Evolutionary conservation across 164 flowering plant species (phyloP).

Genomic region (Buxus sempervirens): DNA sequence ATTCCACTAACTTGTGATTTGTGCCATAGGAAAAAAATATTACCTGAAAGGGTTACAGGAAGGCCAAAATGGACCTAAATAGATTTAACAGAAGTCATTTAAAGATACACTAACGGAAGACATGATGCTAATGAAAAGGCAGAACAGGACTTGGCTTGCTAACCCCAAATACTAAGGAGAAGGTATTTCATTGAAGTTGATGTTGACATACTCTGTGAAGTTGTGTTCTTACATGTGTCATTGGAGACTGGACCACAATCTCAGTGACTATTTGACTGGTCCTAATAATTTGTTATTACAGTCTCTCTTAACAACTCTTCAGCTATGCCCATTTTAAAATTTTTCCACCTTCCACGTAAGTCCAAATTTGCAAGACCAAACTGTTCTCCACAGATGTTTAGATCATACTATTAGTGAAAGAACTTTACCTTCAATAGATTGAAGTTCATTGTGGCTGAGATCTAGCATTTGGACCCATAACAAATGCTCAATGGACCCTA

Average conservation of each 20-base stretch:
- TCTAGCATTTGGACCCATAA: slow-evolving; percentile 92
- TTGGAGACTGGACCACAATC: neutral
- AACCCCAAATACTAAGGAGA: neutral
- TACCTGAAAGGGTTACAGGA: too few relatives aligned
- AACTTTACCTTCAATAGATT: slow-evolving; percentile 68
- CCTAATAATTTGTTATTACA: neutral
- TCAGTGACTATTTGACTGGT: neutral
- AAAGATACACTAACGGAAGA: too few relatives aligned
- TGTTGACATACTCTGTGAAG: neutral
- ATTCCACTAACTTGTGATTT: too few relatives aligned
- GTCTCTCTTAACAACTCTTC: neutral
- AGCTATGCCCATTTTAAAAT: neutral
- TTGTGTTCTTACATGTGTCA: neutral
- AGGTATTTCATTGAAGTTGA: neutral
- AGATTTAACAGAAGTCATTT: too few relatives aligned
- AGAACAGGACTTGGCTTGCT: neutral
- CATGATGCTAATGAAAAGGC: too few relatives aligned
- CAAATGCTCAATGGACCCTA: slow-evolving; percentile 61
- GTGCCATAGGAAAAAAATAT: too few relatives aligned
- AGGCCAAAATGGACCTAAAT: too few relatives aligned
- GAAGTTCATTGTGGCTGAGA: slow-evolving; percentile 81
- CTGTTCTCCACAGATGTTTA: too few relatives aligned
- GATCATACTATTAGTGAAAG: neutral
- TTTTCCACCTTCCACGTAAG: neutral
- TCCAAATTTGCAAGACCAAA: too few relatives aligned